Percentiles rank a stretch among this genome's conserved stretches.
phyloP scores from a whole-genome alignment of 2,329 filamentous ascomycete species.

The Epichloe sp. region DNA sequence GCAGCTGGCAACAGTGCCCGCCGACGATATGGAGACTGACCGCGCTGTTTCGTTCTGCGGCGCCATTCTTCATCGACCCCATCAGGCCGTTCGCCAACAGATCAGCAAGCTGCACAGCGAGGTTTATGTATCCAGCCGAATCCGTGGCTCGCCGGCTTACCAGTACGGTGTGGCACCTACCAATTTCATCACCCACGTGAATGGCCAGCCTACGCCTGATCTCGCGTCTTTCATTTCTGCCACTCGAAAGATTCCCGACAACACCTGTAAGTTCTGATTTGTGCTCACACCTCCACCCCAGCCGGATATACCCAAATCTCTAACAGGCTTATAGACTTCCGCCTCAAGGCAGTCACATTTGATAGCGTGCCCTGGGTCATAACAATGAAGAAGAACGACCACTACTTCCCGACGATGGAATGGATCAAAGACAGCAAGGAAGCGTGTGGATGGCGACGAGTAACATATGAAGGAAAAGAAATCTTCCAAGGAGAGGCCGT shows the following conservation, averaged over 20 bases:
- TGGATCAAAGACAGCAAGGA: conserved; percentile 51
- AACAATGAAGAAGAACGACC: conserved; percentile 99
- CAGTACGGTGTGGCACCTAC: conserved; percentile 89
- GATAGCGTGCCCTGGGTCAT: conserved; percentile 99
- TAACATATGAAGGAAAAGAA: conserved; percentile 46
- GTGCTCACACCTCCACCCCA: not conserved
- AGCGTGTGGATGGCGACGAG: conserved; percentile 47
- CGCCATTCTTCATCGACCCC: conserved; percentile 81
- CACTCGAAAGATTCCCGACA: conserved; percentile 81
- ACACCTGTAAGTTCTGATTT: conserved; percentile 54
- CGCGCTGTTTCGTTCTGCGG: conserved; percentile 91
- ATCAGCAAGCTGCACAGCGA: conserved; percentile 94
- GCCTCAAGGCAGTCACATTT: conserved; percentile 92
- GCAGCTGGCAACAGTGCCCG: conserved; percentile 71
- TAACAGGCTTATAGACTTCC: conserved; percentile 56
- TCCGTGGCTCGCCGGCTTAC: conserved; percentile 69
- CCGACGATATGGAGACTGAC: conserved; percentile 83
- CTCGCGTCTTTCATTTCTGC: conserved; percentile 68
- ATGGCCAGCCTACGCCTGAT: conserved; percentile 73
- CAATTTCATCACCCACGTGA: conserved; percentile 95
- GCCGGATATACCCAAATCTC: not conserved
- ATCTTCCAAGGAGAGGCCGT: conserved; percentile 39
- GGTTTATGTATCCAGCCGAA: conserved; percentile 85
- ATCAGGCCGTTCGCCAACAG: conserved; percentile 93
- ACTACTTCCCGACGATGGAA: conserved; percentile 70